Percentiles rank a stretch among this genome's conserved stretches.
Conservation (phyloP, 2,329 filamentous ascomycete genomes). For the Hypoxylon sp. region DNA sequence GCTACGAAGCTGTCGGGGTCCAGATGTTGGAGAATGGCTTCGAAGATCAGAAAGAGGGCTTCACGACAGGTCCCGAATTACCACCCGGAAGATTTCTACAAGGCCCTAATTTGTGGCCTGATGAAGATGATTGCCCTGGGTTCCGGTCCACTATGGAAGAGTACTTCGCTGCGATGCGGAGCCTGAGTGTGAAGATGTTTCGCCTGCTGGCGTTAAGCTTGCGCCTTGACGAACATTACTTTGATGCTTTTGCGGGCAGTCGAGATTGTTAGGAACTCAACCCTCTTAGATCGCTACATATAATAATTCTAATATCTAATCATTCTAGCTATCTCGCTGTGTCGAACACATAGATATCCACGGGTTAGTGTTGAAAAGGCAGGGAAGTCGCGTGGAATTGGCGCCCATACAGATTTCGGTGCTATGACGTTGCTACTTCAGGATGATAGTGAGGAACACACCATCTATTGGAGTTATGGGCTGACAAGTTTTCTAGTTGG, state of each 20-base stretch:
- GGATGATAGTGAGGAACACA: slow-evolving; percentile 39
- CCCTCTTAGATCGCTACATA: background rate
- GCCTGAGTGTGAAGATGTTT: slow-evolving; percentile 49
- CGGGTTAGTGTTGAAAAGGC: slow-evolving; percentile 34
- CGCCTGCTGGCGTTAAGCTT: slow-evolving; percentile 48
- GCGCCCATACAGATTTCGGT: slow-evolving; percentile 50
- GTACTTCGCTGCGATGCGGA: slow-evolving; percentile 47
- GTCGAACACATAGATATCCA: slow-evolving; percentile 47
- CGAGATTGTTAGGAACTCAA: slow-evolving; percentile 41
- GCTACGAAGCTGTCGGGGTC: slow-evolving; percentile 50
- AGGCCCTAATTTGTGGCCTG: slow-evolving; percentile 54
- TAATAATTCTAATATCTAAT: slow-evolving; percentile 6
- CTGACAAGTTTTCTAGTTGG: slow-evolving; percentile 37
- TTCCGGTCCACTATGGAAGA: slow-evolving; percentile 50
- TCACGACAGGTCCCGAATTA: slow-evolving; percentile 53
- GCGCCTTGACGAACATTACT: slow-evolving; percentile 46
- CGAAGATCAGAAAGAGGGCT: slow-evolving; percentile 55
- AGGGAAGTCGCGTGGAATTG: slow-evolving; percentile 34
- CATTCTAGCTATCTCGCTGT: slow-evolving; percentile 46
- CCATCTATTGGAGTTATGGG: background rate
- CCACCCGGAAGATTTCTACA: slow-evolving; percentile 44
- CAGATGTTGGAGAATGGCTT: slow-evolving; percentile 48
- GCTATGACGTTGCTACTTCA: slow-evolving; percentile 50
- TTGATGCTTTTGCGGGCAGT: slow-evolving; percentile 46
- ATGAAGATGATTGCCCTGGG: slow-evolving; percentile 46